Evolutionary conservation across 2,329 filamentous ascomycete genomes (phyloP).

Genomic region (Aspergillus pseudoterreus): DNA sequence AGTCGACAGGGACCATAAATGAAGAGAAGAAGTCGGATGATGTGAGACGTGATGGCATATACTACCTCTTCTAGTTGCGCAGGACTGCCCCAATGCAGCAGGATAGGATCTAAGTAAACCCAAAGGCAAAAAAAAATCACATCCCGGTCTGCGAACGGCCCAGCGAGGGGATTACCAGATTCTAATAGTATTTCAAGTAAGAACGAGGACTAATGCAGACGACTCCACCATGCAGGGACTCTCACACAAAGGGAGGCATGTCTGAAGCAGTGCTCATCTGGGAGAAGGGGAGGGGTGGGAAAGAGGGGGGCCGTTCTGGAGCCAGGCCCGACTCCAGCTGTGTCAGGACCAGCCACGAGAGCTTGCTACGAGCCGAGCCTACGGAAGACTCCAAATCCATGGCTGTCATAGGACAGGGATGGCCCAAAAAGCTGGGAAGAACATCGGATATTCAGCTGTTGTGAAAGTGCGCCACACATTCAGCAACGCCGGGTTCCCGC

Average conservation of each 20-base stretch:
- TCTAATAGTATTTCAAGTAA: conserved; percentile 11
- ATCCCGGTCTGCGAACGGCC: conserved; percentile 3
- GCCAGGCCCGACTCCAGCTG: conserved; percentile 17
- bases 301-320: conserved; percentile 7
- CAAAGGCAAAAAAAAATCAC: conserved; percentile 7
- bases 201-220: background rate
- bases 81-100: conserved; percentile 2
- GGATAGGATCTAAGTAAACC: background rate
- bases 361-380: conserved; percentile 13
- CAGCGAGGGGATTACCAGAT: conserved; percentile 6
- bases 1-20: too few relatives aligned
- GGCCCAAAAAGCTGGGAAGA: conserved; percentile 12
- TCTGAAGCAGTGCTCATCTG: conserved; percentile 10
- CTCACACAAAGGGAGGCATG: conserved; percentile 8
- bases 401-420: conserved; percentile 13
- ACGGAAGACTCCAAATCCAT: conserved; percentile 1
- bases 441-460: conserved; percentile 19
- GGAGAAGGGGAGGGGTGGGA: conserved; percentile 2
- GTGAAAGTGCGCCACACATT: conserved; percentile 18
- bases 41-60: too few relatives aligned
- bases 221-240: conserved; percentile 18
- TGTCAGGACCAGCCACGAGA: conserved; percentile 21
- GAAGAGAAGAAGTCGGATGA: too few relatives aligned
- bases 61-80: conserved; percentile 6
- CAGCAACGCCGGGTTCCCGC: conserved; percentile 13